Evolutionary conservation across 495 filamentous ascomycete genomes (phyloP), one percentile per base, ranked within the genome.

Genomic region (Staphylotrichum longicolle): DNA sequence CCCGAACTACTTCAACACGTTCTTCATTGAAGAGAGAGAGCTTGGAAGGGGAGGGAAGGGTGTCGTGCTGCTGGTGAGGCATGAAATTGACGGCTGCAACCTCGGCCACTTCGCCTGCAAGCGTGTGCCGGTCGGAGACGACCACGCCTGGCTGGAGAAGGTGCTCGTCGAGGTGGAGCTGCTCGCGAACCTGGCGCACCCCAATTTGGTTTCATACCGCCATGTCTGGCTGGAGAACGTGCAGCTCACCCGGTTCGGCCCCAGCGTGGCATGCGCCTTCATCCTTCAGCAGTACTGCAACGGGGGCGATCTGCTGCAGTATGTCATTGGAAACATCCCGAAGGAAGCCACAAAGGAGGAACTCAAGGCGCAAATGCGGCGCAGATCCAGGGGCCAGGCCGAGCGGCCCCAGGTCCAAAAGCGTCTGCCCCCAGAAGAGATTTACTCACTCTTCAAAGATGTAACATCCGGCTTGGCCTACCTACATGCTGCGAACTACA

Each of bases 201-300:
- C 91, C 63, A 98, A 98, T 70, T 77, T 98, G n/a, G 95, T 98
- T 1, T 94, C 91, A 0, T 98, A 98, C 71, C 88, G 93, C 7
- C 93, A 96, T 74, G 93, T 96, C 37, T 98, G 94, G 94, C 83
- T 98, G 20, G 93, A 98, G 72, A 87, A 96, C 71, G 85, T 89
- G 53, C 85, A 91, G 66, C 82, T 93, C 27, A 93, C 83, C 63
- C 78, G 82, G 3, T 98, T 98, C 68, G 89, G 91, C 4, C 94
- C 95, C 1, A 94, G 86, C 66, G 91, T 98, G 1, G 91, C 92
- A 7, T 97, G 93, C 66, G 92, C 92, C 15, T 98, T 96, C 69
- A 98, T 98, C 49, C 83, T 98, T 4, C 94, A 98, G 68, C 91
- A 98, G 70, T 98, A 96, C 66, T 98, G 94, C 78, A 96, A 98